Evolutionary conservation across 2,329 filamentous ascomycete genomes (phyloP), one percentile per base, ranked within the genome.

Genomic region (Diplodia scrobiculata): DNA sequence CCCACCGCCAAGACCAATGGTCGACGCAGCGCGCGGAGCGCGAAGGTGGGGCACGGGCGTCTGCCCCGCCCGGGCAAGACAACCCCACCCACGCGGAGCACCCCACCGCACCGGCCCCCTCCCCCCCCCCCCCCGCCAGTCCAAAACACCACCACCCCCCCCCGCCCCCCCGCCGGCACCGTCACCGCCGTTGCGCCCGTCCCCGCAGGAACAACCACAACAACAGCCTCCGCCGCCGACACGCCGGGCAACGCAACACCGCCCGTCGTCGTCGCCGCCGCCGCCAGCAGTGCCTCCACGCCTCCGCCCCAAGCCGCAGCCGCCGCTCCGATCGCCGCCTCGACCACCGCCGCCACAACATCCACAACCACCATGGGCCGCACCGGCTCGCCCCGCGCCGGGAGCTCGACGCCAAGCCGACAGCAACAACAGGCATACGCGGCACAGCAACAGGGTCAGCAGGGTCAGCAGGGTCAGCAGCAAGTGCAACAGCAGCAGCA

Each of bases 361-460:
- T 19, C 52, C 19, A 13, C 29, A 32, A 32, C 47, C 17, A 54
- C 3, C 25, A 47, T 47, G 38, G 34, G 67, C 72, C 59, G 70
- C 72, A 34, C 68, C 69, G 29, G 63, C 63, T 73, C 73, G n/a
- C 58, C 66, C n/a, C 59, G 66, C 14, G 52, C 63, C 21, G 50
- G 60, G 13, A 25, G 32, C 11, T n/a, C 60, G 19, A 63, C 60
- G 21, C 59, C 59, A 7, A 63, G 34, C 41, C 41, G 41, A 1
- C 41, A 45, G n/a, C 41, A 45, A n/a, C 41, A 45, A 45, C 41
- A 45, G 6, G 48, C 59, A n/a, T 27, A 36, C 14, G 38, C 29
- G 9, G 27, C 58, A 14, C 32, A 45, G 9, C 17, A 19, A 19
- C 41, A 19, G 13, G 41, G 17, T 13, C 32, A 47, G 45, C 45